Evolutionary conservation across 805 yeast species (phyloP), one percentile per base, ranked within the genome.

Genomic region (Yamadazyma laniorum): DNA sequence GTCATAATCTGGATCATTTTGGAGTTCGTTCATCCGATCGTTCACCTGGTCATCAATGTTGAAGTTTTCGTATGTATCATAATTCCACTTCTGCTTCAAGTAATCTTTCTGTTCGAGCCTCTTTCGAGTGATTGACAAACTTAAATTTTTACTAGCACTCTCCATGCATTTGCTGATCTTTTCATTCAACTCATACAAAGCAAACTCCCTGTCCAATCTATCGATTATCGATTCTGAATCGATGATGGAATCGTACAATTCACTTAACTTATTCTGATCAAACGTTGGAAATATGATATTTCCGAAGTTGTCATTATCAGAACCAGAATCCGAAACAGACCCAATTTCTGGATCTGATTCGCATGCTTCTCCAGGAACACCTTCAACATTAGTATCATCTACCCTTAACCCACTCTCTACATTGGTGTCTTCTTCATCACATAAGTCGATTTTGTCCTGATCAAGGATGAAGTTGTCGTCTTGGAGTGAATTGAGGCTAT

Each of bases 51-150:
- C 52, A 43, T 71, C 74, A 33, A 69, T 56, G 37, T 67, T 67
- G 43, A 70, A 67, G 25, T 65, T 58, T 9, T 56, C 52, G 44
- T 71, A 69, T 14, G 59, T 57, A 31, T 66, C 70, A 42, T 66
- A 65, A 40, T 64, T 54, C 72, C 74, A 70, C 29, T 61, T 61
- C 21, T 57, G 49, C 17, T 51, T 45, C 30, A 67, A 51, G 37
- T 48, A 58, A 23, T 49, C 44, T 40, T 61, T 63, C 38, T 62
- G 60, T 32, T 64, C 61, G 11, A 44, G 32, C 25, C 70, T 49
- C 35, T 66, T 64, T 15, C 47, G 49, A n/a, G 61, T 63, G 25
- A 68, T 65, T 6, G 64, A 44, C 15, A 50, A 38, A 34, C 57
- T 54, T 32, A 68, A 49, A 17, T 46, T 50, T 34, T 58, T 58